Percentiles rank a stretch among this genome's conserved stretches.
Conservation (phyloP, 169 alveolate species). For the Perkinsus marinus region DNA sequence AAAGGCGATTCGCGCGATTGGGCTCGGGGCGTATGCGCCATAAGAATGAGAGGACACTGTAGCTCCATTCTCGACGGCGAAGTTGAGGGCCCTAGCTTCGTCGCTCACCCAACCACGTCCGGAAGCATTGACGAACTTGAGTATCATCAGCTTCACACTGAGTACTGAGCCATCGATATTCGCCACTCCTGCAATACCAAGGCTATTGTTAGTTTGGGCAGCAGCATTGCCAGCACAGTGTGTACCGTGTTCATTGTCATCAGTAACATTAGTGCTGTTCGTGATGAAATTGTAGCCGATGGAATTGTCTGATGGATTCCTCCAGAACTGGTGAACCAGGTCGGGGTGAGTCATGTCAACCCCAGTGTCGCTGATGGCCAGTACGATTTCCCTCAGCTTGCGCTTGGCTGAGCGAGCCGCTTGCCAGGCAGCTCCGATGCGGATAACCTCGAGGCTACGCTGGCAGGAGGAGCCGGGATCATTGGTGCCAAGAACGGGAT, state of each 20-base stretch:
- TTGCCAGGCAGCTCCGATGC: too few relatives aligned
- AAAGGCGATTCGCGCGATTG: constrained; percentile 13
- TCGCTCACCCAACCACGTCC: constrained; percentile 18
- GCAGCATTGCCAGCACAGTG: too few relatives aligned
- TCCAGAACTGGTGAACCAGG: constrained; percentile 24
- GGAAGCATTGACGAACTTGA: constrained; percentile 16
- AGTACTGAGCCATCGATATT: neutral
- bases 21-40: constrained; percentile 5
- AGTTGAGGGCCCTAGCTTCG: constrained; percentile 20
- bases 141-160: constrained; percentile 23
- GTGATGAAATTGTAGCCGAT: constrained; percentile 24
- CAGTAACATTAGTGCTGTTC: too few relatives aligned
- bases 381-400: too few relatives aligned
- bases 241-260: too few relatives aligned
- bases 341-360: constrained; percentile 33
- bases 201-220: constrained; percentile 20
- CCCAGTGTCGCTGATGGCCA: too few relatives aligned
- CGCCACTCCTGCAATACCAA: constrained; percentile 14
- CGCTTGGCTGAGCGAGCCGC: too few relatives aligned
- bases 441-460: constrained; percentile 8
- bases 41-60: too few relatives aligned
- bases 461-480: constrained; percentile 18
- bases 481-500: constrained; percentile 11
- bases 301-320: constrained; percentile 14
- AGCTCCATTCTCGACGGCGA: constrained; percentile 20